These are phyloP conservation scores for Saccharomycopsis fermentans DNA, from an alignment of 805 yeast species.

Conservation along the genomic window DNA sequence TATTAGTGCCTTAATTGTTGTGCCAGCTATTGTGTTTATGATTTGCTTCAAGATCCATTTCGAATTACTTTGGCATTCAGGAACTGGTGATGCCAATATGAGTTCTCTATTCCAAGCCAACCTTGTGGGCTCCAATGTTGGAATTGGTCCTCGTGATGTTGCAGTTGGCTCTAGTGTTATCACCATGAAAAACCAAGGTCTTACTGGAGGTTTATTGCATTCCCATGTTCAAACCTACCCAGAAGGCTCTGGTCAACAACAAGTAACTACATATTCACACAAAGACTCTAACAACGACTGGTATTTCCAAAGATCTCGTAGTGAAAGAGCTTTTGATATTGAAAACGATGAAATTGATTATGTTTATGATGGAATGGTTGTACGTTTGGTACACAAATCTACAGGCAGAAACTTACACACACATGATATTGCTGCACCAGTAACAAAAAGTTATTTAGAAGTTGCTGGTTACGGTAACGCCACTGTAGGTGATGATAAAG, in stretches of 20 bases:
- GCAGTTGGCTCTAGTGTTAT: slow-evolving; percentile 42
- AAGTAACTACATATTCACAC: slow-evolving; percentile 68
- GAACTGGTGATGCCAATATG: slow-evolving; percentile 76
- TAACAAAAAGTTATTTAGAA: slow-evolving; percentile 43
- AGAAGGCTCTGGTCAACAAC: slow-evolving; percentile 69
- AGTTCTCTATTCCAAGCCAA: slow-evolving; percentile 76
- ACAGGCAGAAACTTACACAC: slow-evolving; percentile 65
- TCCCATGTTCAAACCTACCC: slow-evolving; percentile 68
- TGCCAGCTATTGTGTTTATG: slow-evolving; percentile 56
- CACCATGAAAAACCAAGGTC: slow-evolving; percentile 51
- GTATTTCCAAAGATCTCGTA: slow-evolving; percentile 44
- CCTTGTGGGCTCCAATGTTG: slow-evolving; percentile 54
- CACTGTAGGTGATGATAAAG: slow-evolving; percentile 57
- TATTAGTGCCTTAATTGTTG: slow-evolving; percentile 46
- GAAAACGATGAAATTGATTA: slow-evolving; percentile 22
- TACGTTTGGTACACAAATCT: slow-evolving; percentile 52
- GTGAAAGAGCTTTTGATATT: slow-evolving; percentile 24
- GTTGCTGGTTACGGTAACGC: slow-evolving; percentile 67
- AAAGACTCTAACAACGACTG: slow-evolving; percentile 68
- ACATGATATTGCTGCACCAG: slow-evolving; percentile 56
- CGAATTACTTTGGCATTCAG: slow-evolving; percentile 59
- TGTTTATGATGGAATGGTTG: slow-evolving; percentile 47
- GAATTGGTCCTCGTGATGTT: slow-evolving; percentile 60
- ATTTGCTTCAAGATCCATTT: slow-evolving; percentile 67
- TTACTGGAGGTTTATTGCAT: slow-evolving; percentile 64